These are phyloP conservation scores for Talaromyces atroroseus DNA, from an alignment of 2,329 filamentous ascomycete genomes.

Conservation along the genomic window DNA sequence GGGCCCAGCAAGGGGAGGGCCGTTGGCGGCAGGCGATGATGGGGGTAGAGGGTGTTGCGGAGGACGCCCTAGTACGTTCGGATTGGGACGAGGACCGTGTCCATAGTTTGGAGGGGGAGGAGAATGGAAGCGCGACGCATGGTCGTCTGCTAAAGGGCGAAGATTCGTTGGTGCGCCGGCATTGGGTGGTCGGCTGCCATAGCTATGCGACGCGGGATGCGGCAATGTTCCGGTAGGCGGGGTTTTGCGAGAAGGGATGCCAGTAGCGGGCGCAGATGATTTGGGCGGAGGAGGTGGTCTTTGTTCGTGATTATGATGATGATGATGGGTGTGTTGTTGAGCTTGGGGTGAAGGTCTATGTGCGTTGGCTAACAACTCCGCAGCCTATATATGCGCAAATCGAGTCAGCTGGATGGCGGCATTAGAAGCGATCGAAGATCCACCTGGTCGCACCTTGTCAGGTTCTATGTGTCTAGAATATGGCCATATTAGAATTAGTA, in stretches of 20 bases:
- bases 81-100: slow-evolving; percentile 44
- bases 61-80: slow-evolving; percentile 9
- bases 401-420: slow-evolving; percentile 56
- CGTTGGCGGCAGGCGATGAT: slow-evolving; percentile 60
- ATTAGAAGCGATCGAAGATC: not conserved
- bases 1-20: slow-evolving; percentile 46
- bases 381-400: slow-evolving; percentile 5
- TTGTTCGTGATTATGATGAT: slow-evolving; percentile 1
- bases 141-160: slow-evolving; percentile 25
- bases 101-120: slow-evolving; percentile 45
- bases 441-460: slow-evolving; percentile 7
- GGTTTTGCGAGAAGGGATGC: slow-evolving; percentile 20
- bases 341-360: slow-evolving; percentile 2
- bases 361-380: slow-evolving; percentile 8
- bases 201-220: slow-evolving; percentile 19
- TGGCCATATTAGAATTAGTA: slow-evolving; percentile 14
- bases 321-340: not conserved
- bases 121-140: slow-evolving; percentile 35
- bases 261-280: slow-evolving; percentile 1
- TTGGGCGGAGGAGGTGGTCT: slow-evolving; percentile 12
- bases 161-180: slow-evolving; percentile 15
- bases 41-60: slow-evolving; percentile 52
- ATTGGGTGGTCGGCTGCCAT: slow-evolving; percentile 21
- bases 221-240: slow-evolving; percentile 23
- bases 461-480: slow-evolving; percentile 12